Evolutionary conservation across 2,329 filamentous ascomycete species (phyloP).

Genomic region (Sarocladiaceae sp.): DNA sequence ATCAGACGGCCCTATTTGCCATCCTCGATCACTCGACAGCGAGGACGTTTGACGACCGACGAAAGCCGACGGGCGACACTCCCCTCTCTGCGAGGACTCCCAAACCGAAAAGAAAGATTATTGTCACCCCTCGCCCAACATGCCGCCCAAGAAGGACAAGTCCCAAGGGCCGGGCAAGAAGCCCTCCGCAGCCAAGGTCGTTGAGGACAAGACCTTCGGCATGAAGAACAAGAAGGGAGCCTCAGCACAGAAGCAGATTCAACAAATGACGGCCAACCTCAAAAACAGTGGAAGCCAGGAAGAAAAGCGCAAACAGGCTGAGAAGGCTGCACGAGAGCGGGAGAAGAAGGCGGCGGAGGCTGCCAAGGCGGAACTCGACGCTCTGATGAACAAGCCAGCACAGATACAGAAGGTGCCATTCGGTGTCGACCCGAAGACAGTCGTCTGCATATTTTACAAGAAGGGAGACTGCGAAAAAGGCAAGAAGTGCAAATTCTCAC

Average conservation of each 20-base stretch:
- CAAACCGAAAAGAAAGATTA: too few species aligned
- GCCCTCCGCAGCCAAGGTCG: constrained; percentile 51
- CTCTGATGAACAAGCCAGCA: constrained; percentile 82
- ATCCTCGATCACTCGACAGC: too few species aligned
- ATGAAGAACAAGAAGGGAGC: constrained; percentile 99
- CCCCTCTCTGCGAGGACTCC: too few species aligned
- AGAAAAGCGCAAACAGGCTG: constrained; percentile 71
- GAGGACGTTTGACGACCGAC: too few species aligned
- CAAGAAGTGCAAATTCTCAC: constrained; percentile 95
- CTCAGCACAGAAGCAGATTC: constrained; percentile 83
- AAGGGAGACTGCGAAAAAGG: constrained; percentile 97
- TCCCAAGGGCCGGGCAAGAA: constrained; percentile 45
- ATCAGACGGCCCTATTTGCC: constrained; percentile 1
- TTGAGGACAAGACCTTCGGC: constrained; percentile 95
- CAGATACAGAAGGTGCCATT: constrained; percentile 98
- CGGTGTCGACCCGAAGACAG: constrained; percentile 95
- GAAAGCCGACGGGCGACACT: neutral
- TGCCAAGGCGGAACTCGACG: constrained; percentile 71
- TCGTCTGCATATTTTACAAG: constrained; percentile 94
- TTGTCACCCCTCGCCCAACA: constrained; percentile 40
- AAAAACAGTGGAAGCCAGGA: constrained; percentile 74
- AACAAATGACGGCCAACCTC: constrained; percentile 69
- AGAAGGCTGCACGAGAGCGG: constrained; percentile 63
- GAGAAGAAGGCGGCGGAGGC: constrained; percentile 89
- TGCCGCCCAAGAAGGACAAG: constrained; percentile 61